phyloP scores from a whole-genome alignment of 163 green algal species.

The Scenedesmus sp. region DNA sequence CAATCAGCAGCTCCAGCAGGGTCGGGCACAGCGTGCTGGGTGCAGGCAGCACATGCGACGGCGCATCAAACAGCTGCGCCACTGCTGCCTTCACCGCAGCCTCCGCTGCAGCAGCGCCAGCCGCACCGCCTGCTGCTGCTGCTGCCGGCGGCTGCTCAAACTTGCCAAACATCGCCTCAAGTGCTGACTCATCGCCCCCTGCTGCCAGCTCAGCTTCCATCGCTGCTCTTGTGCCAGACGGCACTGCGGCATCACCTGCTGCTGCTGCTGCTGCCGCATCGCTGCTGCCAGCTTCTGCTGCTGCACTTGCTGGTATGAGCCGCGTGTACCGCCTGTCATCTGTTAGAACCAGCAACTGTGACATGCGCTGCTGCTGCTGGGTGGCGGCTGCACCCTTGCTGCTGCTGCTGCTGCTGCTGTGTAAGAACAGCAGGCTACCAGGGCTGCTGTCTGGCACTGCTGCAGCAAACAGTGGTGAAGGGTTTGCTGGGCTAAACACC shows the following conservation, averaged over 20 bases:
- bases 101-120: constrained; percentile 16
- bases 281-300: neutral
- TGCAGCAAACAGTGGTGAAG: constrained; percentile 53
- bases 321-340: constrained; percentile 64
- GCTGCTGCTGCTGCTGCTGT: constrained; percentile 36
- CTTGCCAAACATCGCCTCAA: constrained; percentile 53
- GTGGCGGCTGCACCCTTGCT: constrained; percentile 1
- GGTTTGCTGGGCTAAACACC: constrained; percentile 61
- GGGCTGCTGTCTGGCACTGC: constrained; percentile 43
- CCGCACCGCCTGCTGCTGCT: constrained; percentile 10
- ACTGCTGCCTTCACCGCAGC: constrained; percentile 51
- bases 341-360: constrained; percentile 71
- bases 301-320: constrained; percentile 14
- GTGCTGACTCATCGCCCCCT: constrained; percentile 10
- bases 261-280: neutral
- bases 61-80: constrained; percentile 75
- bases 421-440: constrained; percentile 61
- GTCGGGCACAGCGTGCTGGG: constrained; percentile 64
- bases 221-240: constrained; percentile 20
- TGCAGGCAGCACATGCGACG: constrained; percentile 79
- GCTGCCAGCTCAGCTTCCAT: constrained; percentile 36
- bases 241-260: neutral
- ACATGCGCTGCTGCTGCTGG: constrained; percentile 22
- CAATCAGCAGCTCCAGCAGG: constrained; percentile 72
- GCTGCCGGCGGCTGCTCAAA: neutral